Evolutionary conservation across 176 grass and related monocot genomes (phyloP).

Genomic region (Leersia perrieri): DNA sequence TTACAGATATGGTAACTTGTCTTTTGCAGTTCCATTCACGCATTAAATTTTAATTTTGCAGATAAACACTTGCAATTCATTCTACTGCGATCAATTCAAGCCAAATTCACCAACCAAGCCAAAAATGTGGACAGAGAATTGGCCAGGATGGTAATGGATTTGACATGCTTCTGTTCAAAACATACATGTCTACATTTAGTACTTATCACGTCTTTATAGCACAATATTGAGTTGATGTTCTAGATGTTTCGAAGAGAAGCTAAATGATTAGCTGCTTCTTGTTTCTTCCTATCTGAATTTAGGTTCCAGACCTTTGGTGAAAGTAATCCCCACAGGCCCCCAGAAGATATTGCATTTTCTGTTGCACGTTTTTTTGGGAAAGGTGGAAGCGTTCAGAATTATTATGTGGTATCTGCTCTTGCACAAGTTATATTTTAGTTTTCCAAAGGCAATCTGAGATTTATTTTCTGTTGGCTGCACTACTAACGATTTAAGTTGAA

Average conservation of each 20-base stretch:
- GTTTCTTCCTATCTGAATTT: slow-evolving; percentile 26
- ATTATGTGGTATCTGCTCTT: slow-evolving; percentile 72
- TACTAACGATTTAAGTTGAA: background rate
- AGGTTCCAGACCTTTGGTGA: slow-evolving; percentile 97
- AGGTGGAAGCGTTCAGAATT: slow-evolving; percentile 90
- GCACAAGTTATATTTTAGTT: slow-evolving; percentile 13
- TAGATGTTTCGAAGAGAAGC: background rate
- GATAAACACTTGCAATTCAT: slow-evolving; percentile 98
- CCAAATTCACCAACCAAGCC: slow-evolving; percentile 90
- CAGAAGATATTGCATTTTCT: slow-evolving; percentile 94
- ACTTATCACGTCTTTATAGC: background rate
- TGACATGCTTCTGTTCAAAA: background rate
- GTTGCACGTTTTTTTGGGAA: slow-evolving; percentile 95
- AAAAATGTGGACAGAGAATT: slow-evolving; percentile 99
- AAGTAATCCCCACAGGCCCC: slow-evolving; percentile 83
- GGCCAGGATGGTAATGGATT: slow-evolving; percentile 92
- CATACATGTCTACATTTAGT: background rate
- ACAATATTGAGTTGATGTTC: background rate
- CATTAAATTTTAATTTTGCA: slow-evolving; percentile 40
- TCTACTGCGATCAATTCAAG: slow-evolving; percentile 81
- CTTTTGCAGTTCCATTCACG: slow-evolving; percentile 3
- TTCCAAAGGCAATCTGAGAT: background rate
- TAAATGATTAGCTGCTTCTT: background rate
- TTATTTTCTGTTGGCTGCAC: background rate
- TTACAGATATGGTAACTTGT: background rate